Evolutionary conservation across 2,329 filamentous ascomycete species (phyloP).

Genomic region (Magnaporthiopsis rhizophila): DNA sequence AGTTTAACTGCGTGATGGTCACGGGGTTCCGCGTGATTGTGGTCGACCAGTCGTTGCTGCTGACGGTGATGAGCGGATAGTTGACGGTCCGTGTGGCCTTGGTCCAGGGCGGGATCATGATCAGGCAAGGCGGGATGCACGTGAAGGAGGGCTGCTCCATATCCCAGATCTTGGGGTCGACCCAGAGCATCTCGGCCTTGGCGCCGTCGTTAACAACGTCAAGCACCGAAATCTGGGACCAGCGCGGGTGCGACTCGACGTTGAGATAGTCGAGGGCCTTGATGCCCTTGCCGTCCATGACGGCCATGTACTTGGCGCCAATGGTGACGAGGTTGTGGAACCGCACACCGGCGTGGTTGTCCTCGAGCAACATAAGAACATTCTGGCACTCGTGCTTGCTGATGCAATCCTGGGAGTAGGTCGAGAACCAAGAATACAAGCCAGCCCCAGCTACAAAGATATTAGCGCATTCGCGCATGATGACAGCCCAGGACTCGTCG

Average conservation of each 20-base stretch:
- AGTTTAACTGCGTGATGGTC: constrained; percentile 18
- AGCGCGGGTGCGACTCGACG: constrained; percentile 19
- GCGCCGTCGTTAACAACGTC: constrained; percentile 8
- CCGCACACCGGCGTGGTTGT: constrained; percentile 16
- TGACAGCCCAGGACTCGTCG: constrained; percentile 18
- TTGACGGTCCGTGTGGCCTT: constrained; percentile 20
- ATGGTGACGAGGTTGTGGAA: constrained; percentile 22
- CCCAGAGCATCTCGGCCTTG: constrained; percentile 17
- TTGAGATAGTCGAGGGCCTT: constrained; percentile 19
- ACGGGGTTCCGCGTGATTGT: constrained; percentile 21
- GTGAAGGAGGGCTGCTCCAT: constrained; percentile 21
- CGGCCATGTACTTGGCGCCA: constrained; percentile 21
- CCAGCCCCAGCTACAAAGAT: constrained; percentile 18
- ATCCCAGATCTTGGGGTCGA: constrained; percentile 22
- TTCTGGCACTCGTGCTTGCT: constrained; percentile 18
- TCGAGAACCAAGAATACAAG: constrained; percentile 19
- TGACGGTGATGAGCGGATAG: constrained; percentile 24
- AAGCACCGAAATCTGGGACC: constrained; percentile 20
- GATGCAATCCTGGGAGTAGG: constrained; percentile 16
- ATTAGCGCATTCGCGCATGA: constrained; percentile 11
- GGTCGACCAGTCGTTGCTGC: constrained; percentile 21
- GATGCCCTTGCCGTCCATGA: constrained; percentile 19
- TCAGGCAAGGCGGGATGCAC: constrained; percentile 20
- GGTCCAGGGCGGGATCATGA: constrained; percentile 21
- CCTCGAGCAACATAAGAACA: constrained; percentile 14